Conservation (phyloP, 441 rosid genomes). For the Sinapis alba region DNA sequence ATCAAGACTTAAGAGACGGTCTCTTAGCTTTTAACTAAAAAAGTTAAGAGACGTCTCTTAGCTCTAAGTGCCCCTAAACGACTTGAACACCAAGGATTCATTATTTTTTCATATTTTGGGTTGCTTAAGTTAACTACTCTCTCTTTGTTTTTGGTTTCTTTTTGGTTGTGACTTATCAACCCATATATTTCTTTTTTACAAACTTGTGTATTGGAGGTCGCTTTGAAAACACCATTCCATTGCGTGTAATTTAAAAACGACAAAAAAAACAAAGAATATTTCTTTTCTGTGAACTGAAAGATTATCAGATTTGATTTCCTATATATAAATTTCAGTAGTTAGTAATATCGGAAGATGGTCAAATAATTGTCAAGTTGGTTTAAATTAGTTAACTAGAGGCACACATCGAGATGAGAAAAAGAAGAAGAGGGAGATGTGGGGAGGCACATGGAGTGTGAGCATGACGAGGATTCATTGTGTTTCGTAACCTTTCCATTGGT, state of each 20-base stretch:
- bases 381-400: neutral
- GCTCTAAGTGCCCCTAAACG: no score
- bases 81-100: neutral
- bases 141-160: neutral
- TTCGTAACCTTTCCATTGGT: slow-evolving; percentile 26
- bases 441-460: slow-evolving; percentile 36
- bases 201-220: neutral
- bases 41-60: no score
- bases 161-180: neutral
- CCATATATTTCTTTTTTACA: neutral
- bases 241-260: no score
- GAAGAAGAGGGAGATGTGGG: neutral
- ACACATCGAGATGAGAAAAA: neutral
- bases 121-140: neutral
- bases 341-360: neutral
- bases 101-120: neutral
- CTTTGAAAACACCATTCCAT: no score
- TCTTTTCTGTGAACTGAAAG: no score
- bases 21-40: no score
- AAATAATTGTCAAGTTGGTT: neutral
- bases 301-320: no score
- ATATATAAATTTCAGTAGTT: neutral
- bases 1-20: no score
- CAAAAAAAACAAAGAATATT: no score
- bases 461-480: slow-evolving; percentile 35